Base-by-base conservation (phyloP, 495 filamentous ascomycete species). In the Geoglossum glabrum region DNA sequence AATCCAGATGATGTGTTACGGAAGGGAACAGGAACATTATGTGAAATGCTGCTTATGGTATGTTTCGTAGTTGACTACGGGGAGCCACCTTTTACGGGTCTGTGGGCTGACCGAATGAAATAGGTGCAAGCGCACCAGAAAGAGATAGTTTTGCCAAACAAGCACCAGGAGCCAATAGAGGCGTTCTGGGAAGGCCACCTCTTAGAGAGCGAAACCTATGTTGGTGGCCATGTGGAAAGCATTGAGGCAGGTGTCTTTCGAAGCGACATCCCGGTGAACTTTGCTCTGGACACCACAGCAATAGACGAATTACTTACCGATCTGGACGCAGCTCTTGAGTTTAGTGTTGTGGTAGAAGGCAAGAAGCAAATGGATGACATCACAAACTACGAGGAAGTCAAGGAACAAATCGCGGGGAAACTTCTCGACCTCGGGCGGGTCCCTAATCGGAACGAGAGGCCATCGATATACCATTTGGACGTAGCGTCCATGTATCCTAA, bases 401-500 rank as follows among this genome's bases (percentile, higher is more conserved):
- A 84, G 63, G 76, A 78, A 36, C 83, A 95, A 68, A 97, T 99
- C 52, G 70, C 73, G 17, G 76, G 83, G 52, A 80, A 76, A 55
- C 70, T 99, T 38, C 70, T 79, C 13, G 75, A 80, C 61, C 74
- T 99, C 33, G 94, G 86, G 67, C 73, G 79, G 38, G 87, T 83
- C 0, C 90, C 92, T 0, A 84, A 85, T 59, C 74, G 92, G 55
- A 77, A 74, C 59, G 92, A 99, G 66, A 75, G 81, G 27, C 92
- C 92, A 1, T 82, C 87, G 34, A 99, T 99, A 56, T 99, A 99
- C 69, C 92, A 99, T 74, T 74, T 99, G 66, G 92, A 99, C 63
- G 92, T 99, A 50, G 92, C 92, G 17, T 95, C 92, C 55, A 99
- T 99, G 92, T 99, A 99, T 68, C 92, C 92, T 19, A 99, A 99